Base-by-base conservation (phyloP, 371 early-diverging fungal genomes). In the Zychaea mexicana region DNA sequence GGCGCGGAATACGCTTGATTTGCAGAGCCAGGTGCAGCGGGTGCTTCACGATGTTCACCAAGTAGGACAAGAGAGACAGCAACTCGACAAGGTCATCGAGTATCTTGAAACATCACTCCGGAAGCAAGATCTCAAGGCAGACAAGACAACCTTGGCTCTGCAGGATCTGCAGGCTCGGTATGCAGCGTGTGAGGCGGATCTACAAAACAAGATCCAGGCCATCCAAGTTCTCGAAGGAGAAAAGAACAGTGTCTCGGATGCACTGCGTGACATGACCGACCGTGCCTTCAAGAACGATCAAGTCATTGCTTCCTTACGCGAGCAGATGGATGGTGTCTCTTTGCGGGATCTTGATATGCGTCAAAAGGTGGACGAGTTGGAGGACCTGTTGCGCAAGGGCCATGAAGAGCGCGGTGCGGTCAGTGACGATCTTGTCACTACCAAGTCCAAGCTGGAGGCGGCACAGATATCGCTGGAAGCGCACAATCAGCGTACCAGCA, bases 161-260 rank as follows among this genome's bases (percentile, higher is more conserved):
- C 67, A 70, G 19, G 81, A 78, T 19, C 67, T 81, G 17, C 61
- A 76, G 19, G 27, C 63, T 3, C 72, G 70, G n/a, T 72, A 70
- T 61, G 70, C 68, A 49, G 74, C 71, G 17, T 62, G 74, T 26
- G 72, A 74, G 62, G 71, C 68, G 63, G 66, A 72, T 49, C 69
- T 69, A 38, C 53, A 73, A 32, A 64, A 64, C 10, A 58, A 57
- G 26, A n/a, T 56, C 15, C 45, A 54, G 10, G 19, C 54, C 21
- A 42, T 56, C 19, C 26, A 62, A 7, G 27, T 26, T 17, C 53
- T 45, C 28, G 64, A 66, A 13, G 46, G 45, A 8, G 59, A 58
- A 38, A 58, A 58, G 26, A 45, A 58, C 10, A 15, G 26, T 28
- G 4, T 58, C 8, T 19, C 33, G 22, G 24, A 38, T 58, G 59